phyloP scores from a whole-genome alignment of 257 asterid genomes.

The Ehretia macrophylla region DNA sequence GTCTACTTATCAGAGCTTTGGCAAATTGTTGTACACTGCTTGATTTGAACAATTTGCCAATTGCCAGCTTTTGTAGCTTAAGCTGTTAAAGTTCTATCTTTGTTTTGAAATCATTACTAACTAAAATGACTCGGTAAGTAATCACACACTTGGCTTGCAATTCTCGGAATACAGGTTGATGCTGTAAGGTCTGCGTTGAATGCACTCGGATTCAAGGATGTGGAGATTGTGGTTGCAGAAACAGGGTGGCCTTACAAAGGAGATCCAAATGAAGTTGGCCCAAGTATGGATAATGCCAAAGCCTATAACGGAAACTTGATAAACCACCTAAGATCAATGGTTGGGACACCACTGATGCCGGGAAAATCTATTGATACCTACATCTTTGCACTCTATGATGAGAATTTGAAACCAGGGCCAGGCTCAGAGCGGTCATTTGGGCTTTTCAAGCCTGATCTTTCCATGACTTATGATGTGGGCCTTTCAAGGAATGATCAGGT shows the following conservation, averaged over 20 bases:
- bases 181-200: conserved; percentile 39
- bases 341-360: conserved; percentile 54
- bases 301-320: conserved; percentile 34
- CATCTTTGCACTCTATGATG: conserved; percentile 31
- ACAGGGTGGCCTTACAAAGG: conserved; percentile 57
- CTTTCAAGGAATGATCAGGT: conserved; percentile 4
- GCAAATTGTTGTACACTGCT: too few relatives aligned
- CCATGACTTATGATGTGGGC: conserved; percentile 18
- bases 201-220: conserved; percentile 24
- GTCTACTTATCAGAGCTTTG: too few relatives aligned
- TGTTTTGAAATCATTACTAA: too few relatives aligned
- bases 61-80: too few relatives aligned
- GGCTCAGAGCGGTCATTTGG: conserved; percentile 20
- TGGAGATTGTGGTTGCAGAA: conserved; percentile 40
- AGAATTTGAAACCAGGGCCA: conserved; percentile 19
- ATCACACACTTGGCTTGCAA: not conserved
- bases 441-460: conserved; percentile 16
- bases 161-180: conserved; percentile 25
- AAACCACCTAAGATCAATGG: conserved; percentile 35
- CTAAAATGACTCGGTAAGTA: not conserved
- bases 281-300: conserved; percentile 28
- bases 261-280: conserved; percentile 35
- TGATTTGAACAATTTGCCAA: too few relatives aligned
- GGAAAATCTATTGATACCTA: conserved; percentile 39
- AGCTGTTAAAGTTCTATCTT: too few relatives aligned